Evolutionary conservation across 208 protist species (phyloP).

Genomic region (Leishmania lainsoni): DNA sequence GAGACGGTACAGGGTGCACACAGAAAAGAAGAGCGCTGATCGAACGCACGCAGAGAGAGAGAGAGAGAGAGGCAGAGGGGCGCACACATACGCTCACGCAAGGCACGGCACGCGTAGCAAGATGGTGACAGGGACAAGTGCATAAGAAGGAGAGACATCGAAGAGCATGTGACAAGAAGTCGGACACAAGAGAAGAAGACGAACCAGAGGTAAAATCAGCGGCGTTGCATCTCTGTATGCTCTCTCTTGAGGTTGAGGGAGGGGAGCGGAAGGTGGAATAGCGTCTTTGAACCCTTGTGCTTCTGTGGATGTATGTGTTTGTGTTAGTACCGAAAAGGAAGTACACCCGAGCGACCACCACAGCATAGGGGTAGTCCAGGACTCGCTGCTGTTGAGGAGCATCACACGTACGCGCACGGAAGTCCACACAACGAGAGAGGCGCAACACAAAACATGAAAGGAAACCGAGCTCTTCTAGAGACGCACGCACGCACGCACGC

Average conservation of each 20-base stretch:
- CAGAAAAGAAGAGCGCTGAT: not conserved
- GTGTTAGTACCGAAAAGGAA: not conserved
- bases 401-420: not conserved
- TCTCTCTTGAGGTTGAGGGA: not conserved
- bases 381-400: not conserved
- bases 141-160: no score
- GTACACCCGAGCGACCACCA: not conserved
- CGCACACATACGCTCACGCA: not conserved
- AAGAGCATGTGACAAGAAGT: no score
- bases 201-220: no score
- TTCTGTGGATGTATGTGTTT: not conserved
- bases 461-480: not conserved
- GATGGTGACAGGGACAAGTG: no score
- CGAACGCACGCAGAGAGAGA: not conserved
- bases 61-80: no score
- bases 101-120: no score
- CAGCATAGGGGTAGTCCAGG: not conserved
- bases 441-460: not conserved
- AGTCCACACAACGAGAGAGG: not conserved
- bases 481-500: not conserved
- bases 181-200: no score
- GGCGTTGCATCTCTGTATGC: no score
- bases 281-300: not conserved
- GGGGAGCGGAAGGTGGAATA: not conserved
- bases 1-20: not conserved